Evolutionary conservation across 2,329 filamentous ascomycete species (phyloP).

Genomic region (Nemania sp.): DNA sequence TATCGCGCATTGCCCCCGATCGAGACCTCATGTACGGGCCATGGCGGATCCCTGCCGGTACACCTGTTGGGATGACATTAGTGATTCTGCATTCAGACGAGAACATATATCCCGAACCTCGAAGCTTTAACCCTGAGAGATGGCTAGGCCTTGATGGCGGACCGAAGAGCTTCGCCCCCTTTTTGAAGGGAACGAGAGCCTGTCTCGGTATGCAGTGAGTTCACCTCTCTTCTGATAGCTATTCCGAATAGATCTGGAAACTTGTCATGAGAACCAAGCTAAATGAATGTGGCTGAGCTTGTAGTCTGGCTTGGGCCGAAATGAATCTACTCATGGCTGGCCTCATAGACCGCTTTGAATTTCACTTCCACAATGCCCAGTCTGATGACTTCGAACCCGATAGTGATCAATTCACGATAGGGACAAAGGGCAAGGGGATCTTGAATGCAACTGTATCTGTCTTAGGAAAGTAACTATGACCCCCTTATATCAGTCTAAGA

Average conservation of each 20-base stretch:
- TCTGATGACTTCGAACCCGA: conserved; percentile 13
- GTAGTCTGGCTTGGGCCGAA: conserved; percentile 23
- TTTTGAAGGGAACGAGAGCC: conserved; percentile 29
- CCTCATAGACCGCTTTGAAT: conserved; percentile 20
- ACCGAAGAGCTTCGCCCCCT: conserved; percentile 24
- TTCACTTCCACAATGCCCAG: not conserved
- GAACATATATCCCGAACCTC: conserved; percentile 27
- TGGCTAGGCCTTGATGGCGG: conserved; percentile 28
- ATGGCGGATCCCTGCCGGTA: conserved; percentile 33
- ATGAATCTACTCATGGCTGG: conserved; percentile 8
- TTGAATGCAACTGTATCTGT: not conserved
- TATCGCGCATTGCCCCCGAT: conserved; percentile 46
- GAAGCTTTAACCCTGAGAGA: conserved; percentile 33
- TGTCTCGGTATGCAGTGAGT: conserved; percentile 37
- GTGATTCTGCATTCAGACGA: conserved; percentile 34
- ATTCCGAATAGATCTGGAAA: not conserved
- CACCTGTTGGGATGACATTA: conserved; percentile 35
- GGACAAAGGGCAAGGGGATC: conserved; percentile 11
- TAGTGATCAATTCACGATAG: conserved; percentile 23
- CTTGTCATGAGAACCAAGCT: not conserved
- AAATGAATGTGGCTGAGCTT: not conserved
- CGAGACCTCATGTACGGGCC: conserved; percentile 27
- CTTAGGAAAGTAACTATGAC: not conserved
- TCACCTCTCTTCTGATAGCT: not conserved
- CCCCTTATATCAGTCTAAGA: too few species aligned